Percentiles rank a stretch among this genome's conserved stretches.
Conservation (phyloP, 202 grass and related monocot species). For the Cymbopogon flexuosus region DNA sequence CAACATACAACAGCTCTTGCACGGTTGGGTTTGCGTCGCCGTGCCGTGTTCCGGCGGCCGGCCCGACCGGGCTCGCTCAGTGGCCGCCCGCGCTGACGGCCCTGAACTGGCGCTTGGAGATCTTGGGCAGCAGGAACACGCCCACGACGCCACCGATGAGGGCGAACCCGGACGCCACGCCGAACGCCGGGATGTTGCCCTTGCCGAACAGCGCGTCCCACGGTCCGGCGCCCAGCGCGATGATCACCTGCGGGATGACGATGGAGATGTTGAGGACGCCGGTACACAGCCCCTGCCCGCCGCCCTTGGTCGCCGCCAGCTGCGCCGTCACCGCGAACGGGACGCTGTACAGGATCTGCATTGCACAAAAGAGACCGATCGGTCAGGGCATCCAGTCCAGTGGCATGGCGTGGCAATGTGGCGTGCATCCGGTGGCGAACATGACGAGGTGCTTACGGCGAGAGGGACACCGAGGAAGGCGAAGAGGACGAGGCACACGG, state of each 20-base stretch:
- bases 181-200: slow-evolving; percentile 84
- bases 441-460: slow-evolving; percentile 43
- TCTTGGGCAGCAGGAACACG: slow-evolving; percentile 65
- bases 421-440: not conserved
- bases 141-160: slow-evolving; percentile 52
- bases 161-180: slow-evolving; percentile 54
- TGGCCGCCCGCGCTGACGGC: slow-evolving; percentile 55
- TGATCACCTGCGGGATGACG: slow-evolving; percentile 84
- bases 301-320: slow-evolving; percentile 50
- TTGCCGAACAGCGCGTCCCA: slow-evolving; percentile 84
- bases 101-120: slow-evolving; percentile 54
- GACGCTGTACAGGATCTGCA: slow-evolving; percentile 78
- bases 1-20: not conserved
- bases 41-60: not conserved
- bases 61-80: slow-evolving; percentile 15
- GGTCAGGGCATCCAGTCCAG: not conserved
- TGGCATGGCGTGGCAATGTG: not conserved
- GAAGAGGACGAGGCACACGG: slow-evolving; percentile 52
- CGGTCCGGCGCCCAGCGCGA: slow-evolving; percentile 67
- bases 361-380: not conserved
- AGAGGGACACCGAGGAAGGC: slow-evolving; percentile 69
- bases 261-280: slow-evolving; percentile 90
- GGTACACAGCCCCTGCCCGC: slow-evolving; percentile 83
- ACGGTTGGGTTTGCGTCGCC: not conserved
- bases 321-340: slow-evolving; percentile 82